Percentiles rank a stretch among this genome's conserved stretches.
Conservation (phyloP, 2,329 filamentous ascomycete genomes). For the Saccharata proteae region DNA sequence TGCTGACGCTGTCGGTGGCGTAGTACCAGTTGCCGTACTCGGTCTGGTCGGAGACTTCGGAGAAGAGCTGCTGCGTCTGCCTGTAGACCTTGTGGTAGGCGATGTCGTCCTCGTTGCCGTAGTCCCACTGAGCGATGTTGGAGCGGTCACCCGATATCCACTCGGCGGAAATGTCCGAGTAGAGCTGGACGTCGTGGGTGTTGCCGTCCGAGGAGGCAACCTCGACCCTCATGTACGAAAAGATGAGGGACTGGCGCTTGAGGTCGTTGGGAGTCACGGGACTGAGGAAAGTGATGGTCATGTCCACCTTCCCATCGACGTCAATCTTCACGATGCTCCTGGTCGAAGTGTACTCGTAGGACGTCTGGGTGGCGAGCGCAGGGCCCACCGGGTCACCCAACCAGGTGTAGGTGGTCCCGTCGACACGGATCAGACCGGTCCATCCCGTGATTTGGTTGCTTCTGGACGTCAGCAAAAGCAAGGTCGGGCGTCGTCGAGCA, state of each 20-base stretch:
- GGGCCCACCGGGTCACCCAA: slow-evolving; percentile 46
- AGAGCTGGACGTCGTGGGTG: slow-evolving; percentile 54
- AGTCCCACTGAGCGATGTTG: slow-evolving; percentile 51
- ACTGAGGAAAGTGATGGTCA: slow-evolving; percentile 60
- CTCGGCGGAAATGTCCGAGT: slow-evolving; percentile 63
- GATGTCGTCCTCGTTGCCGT: slow-evolving; percentile 30
- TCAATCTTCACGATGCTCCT: slow-evolving; percentile 58
- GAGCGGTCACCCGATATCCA: slow-evolving; percentile 54
- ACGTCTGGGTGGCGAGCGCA: slow-evolving; percentile 42
- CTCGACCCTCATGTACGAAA: slow-evolving; percentile 56
- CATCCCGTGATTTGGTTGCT: slow-evolving; percentile 49
- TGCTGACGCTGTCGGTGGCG: slow-evolving; percentile 30
- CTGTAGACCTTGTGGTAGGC: slow-evolving; percentile 48
- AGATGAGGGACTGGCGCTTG: slow-evolving; percentile 54
- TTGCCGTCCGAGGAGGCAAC: slow-evolving; percentile 51
- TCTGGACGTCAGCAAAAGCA: too few species aligned
- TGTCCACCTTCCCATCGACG: slow-evolving; percentile 46
- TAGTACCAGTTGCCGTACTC: slow-evolving; percentile 46
- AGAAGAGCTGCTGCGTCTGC: slow-evolving; percentile 35
- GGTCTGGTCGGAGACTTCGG: slow-evolving; percentile 34
- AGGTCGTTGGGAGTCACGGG: slow-evolving; percentile 57
- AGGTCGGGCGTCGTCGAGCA: background rate
- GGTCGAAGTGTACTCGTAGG: slow-evolving; percentile 60
- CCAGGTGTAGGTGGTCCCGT: slow-evolving; percentile 53
- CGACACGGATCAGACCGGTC: slow-evolving; percentile 58